phyloP scores from a whole-genome alignment of 176 grass and related monocot genomes.

The Elaeis guineensis region DNA sequence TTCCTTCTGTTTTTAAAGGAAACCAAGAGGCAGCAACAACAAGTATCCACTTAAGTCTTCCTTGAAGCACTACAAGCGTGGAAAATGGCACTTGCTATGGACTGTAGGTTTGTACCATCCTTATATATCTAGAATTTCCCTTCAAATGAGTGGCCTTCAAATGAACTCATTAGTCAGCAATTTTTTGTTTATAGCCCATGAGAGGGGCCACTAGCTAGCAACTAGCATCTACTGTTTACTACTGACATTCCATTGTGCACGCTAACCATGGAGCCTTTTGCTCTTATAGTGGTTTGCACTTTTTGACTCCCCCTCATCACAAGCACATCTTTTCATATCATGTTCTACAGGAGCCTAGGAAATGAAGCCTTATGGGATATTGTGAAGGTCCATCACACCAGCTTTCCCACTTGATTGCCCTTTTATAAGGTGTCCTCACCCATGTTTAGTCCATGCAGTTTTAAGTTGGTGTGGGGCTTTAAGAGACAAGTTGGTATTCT shows the following conservation, averaged over 20 bases:
- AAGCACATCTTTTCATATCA: neutral
- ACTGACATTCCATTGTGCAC: neutral
- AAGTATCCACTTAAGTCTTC: neutral
- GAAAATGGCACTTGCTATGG: neutral
- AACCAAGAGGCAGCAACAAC: neutral
- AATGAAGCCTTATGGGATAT: neutral
- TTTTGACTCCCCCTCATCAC: conserved; percentile 5
- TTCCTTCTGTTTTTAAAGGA: neutral
- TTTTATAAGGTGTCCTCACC: neutral
- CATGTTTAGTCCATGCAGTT: too few relatives aligned
- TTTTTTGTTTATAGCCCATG: neutral
- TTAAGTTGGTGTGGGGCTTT: too few relatives aligned
- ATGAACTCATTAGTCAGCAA: too few relatives aligned
- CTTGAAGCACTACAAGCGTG: conserved; percentile 11
- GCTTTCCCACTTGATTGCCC: neutral
- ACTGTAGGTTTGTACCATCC: too few relatives aligned
- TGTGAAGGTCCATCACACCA: neutral
- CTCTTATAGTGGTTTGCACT: conserved; percentile 1
- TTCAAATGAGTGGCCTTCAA: too few relatives aligned
- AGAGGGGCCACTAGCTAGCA: neutral
- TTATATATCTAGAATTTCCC: too few relatives aligned
- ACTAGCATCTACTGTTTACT: neutral
- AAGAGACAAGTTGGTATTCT: too few relatives aligned
- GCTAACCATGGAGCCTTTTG: too few relatives aligned
- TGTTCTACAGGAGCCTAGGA: neutral